phyloP scores from a whole-genome alignment of 345 rosid genomes.

The Eucalyptus albens region DNA sequence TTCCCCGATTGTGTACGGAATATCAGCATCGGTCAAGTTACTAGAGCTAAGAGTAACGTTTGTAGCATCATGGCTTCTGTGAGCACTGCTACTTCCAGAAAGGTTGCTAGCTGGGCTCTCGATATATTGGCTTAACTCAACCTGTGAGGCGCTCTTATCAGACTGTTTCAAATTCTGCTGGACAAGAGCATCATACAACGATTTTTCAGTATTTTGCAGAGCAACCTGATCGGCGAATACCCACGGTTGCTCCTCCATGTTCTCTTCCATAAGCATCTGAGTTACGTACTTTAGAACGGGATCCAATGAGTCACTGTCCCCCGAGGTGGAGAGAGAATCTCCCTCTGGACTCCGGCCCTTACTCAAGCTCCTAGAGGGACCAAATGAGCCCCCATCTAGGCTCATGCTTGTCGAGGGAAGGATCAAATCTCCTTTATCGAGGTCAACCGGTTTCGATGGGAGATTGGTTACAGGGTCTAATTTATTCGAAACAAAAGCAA shows the following conservation, averaged over 20 bases:
- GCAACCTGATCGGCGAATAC: constrained; percentile 41
- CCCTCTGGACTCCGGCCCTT: background rate
- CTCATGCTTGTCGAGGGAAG: background rate
- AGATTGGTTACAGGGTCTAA: background rate
- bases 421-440: background rate
- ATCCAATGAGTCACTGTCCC: constrained; percentile 32
- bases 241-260: constrained; percentile 34
- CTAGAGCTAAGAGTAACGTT: background rate
- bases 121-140: background rate
- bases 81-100: constrained; percentile 6
- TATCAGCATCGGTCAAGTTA: background rate
- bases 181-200: constrained; percentile 42
- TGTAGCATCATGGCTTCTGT: background rate
- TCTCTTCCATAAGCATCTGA: constrained; percentile 73
- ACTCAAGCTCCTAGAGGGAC: background rate
- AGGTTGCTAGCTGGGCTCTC: constrained; percentile 6
- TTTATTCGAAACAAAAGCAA: background rate
- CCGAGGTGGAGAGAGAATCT: constrained; percentile 12
- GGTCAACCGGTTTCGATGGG: background rate
- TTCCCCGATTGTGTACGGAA: background rate
- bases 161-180: constrained; percentile 16
- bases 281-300: constrained; percentile 44
- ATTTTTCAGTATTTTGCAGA: constrained; percentile 54
- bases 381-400: background rate
- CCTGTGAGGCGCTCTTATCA: background rate